Base-by-base conservation (phyloP, 2,329 filamentous ascomycete species). In the Aureobasidium melanogenum region DNA sequence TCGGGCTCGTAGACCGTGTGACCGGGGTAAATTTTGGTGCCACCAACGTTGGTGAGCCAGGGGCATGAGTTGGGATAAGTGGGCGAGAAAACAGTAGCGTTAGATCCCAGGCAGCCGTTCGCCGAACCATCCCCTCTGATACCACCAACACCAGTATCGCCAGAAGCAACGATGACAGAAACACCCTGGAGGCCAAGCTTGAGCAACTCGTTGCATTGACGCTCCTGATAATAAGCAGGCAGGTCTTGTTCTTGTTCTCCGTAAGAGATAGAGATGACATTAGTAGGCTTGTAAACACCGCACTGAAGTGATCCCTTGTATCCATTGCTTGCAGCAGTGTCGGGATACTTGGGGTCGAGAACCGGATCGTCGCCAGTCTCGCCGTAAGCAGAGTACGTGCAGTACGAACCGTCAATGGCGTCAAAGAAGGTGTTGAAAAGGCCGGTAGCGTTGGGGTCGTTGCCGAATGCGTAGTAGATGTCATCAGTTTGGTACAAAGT, bases 191-290 rank as follows among this genome's bases (percentile, higher is more conserved):
- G 73, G 19, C 78, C 79, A 26, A 82, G 76, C 65, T 82, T 80
- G 58, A 78, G 72, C 67, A 71, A 32, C 24, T 77, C 74, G 47
- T 72, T 72, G 64, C 75, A 77, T 64, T 77, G 75, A 3, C 75
- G 71, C 64, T 79, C 73, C 65, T 83, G 79, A 70, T 86, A 86
- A 64, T 72, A 73, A 5, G 76, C 70, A 0, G 83, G 82, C 22
- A 84, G 73, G 24, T 80, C 79, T 5, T 72, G 71, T 70, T 86
- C 83, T 46, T 79, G 76, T 46, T 79, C 80, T 57, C 81, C 81
- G 68, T 86, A 86, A 3, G 81, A 84, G 67, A 85, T 80, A 39
- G 79, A 82, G 64, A 86, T 78, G 7, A 84, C 82, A 64, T 83
- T 82, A 10, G 82, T 81, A 2, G 81, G 79, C 65, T 78, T 72